Evolutionary conservation across 345 rosid species (phyloP), one percentile per base, ranked within the genome.

Genomic region (Populus simonii): DNA sequence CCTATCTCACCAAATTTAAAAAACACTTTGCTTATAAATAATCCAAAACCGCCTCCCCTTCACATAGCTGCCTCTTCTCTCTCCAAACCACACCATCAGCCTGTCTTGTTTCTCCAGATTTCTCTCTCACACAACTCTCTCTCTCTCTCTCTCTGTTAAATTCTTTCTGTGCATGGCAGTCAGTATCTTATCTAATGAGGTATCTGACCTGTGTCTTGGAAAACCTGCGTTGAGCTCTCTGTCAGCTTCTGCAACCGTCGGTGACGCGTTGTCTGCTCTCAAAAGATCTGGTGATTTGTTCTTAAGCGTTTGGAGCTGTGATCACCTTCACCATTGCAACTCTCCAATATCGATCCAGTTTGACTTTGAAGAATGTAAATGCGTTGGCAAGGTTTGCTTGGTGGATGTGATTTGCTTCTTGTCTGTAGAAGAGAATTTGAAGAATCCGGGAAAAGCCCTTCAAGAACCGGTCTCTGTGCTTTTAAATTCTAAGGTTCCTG

Each of bases 321-420:
- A 66, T 39, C 76, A 57, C 8, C 72, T 35, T 25, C 71, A 38
- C 15, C 23, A 38, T 2, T 47, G 53, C n/a, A 55, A 61, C 47
- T 11, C 18, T 62, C 17, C 71, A 23, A 69, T 49, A 72, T 35
- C 73, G 3, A 43, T 35, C 25, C 2, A 38, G 10, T 65, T 27
- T 73, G 71, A 35, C 8, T 43, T 29, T 15, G 22, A 57, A 31
- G 79, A 78, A 13, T 92, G 97, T 67, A 67, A 57, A 20, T 93
- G 98, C 76, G 63, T 90, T 6, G 91, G 98, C 20, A 93, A 91
- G 80, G 84, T 93, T 67, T 90, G 91, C 72, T 79, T 88, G 86
- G 90, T 82, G 25, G 95, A 94, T 69, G 82, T 91, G 27, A 74
- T 92, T 65, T 84, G 94, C 83, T 88, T 86, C 82, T 79, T 92